Evolutionary conservation across 805 yeast species (phyloP).

Genomic region (Cyberlindnera nakhonratchasimensis): DNA sequence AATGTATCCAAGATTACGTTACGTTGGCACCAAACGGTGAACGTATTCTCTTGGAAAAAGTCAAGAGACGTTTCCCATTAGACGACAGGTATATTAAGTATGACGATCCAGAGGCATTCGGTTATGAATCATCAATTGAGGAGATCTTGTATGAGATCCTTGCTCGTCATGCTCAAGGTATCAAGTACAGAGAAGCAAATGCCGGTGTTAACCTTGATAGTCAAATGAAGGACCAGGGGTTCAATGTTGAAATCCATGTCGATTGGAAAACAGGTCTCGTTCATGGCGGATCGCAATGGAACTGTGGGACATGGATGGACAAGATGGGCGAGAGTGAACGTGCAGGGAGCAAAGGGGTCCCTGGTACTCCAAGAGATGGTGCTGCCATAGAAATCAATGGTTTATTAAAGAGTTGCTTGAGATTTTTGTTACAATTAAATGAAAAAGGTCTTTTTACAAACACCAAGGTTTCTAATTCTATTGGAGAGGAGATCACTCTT

Average conservation of each 20-base stretch:
- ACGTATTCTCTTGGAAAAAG: conserved; percentile 62
- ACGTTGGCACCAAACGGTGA: conserved; percentile 64
- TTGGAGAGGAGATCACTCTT: conserved; percentile 56
- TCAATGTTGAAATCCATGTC: conserved; percentile 72
- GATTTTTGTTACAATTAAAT: conserved; percentile 69
- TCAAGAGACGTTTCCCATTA: conserved; percentile 80
- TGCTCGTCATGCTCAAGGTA: conserved; percentile 85
- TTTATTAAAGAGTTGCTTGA: conserved; percentile 72
- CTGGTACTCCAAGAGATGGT: conserved; percentile 98
- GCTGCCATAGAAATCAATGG: conserved; percentile 94
- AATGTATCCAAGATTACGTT: conserved; percentile 83
- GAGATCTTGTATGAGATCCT: conserved; percentile 82
- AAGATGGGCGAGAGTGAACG: conserved; percentile 93
- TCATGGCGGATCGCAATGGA: conserved; percentile 87
- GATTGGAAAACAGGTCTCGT: conserved; percentile 90
- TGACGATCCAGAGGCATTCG: conserved; percentile 73
- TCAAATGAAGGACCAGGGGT: conserved; percentile 91
- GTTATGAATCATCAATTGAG: conserved; percentile 61
- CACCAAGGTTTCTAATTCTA: conserved; percentile 52
- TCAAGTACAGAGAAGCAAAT: conserved; percentile 87
- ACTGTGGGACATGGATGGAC: conserved; percentile 99
- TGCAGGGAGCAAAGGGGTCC: conserved; percentile 86
- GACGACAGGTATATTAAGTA: conserved; percentile 74
- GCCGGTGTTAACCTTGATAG: conserved; percentile 87
- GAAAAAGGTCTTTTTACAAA: conserved; percentile 53